phyloP scores from a whole-genome alignment of 192 early-diverging fungal species.

The Backusella parvicylindrica region DNA sequence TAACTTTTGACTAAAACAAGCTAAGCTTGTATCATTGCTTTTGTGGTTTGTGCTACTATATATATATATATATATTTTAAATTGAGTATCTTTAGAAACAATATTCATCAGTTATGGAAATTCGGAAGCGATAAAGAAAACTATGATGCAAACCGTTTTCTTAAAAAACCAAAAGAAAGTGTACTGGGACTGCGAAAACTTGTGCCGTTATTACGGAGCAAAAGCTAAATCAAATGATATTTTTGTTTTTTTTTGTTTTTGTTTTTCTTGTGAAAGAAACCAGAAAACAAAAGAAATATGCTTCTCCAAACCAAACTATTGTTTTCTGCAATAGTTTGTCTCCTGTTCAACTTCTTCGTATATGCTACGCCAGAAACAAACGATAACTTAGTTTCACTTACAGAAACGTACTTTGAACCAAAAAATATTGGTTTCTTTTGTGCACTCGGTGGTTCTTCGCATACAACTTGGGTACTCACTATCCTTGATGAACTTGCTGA shows the following conservation, averaged over 20 bases:
- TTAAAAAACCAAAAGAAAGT: neutral
- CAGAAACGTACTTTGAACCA: neutral
- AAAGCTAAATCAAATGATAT: too few species aligned
- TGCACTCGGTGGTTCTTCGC: slow-evolving; percentile 1
- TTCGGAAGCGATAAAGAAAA: neutral
- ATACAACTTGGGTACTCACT: neutral
- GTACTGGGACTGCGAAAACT: too few species aligned
- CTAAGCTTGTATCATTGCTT: neutral
- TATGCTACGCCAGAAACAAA: neutral
- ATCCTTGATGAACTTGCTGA: neutral
- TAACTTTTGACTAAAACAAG: neutral
- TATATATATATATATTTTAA: too few species aligned
- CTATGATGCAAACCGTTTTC: neutral
- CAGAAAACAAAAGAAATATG: neutral
- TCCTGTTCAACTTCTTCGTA: neutral
- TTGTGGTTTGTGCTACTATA: too few species aligned
- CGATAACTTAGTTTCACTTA: neutral
- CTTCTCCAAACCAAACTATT: neutral
- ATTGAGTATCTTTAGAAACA: neutral
- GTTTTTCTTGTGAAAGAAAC: too few species aligned
- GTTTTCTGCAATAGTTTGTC: neutral
- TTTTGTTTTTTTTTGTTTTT: too few species aligned
- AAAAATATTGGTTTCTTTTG: neutral
- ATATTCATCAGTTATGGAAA: neutral
- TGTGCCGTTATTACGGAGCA: neutral